Percentiles rank a stretch among this genome's conserved stretches.
phyloP scores from a whole-genome alignment of 2,329 filamentous ascomycete species.

The Aureobasidium lini region DNA sequence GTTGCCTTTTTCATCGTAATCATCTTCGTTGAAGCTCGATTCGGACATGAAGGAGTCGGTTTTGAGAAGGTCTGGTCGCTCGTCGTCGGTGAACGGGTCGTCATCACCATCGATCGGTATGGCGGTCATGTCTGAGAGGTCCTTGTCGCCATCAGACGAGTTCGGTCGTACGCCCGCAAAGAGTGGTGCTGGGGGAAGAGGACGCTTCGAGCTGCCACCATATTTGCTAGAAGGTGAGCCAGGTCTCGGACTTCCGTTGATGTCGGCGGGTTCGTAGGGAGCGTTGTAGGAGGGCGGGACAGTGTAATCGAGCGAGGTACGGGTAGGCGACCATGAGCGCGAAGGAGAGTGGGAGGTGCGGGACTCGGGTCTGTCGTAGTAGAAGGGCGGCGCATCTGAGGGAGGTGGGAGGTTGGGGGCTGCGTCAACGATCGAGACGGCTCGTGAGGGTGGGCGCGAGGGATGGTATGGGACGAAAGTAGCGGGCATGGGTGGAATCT shows the following conservation, averaged over 20 bases:
- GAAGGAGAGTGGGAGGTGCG: conserved; percentile 46
- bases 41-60: conserved; percentile 57
- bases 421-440: conserved; percentile 44
- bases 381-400: conserved; percentile 54
- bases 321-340: conserved; percentile 49
- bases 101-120: conserved; percentile 60
- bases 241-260: conserved; percentile 83
- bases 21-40: conserved; percentile 49
- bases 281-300: conserved; percentile 63
- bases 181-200: conserved; percentile 79
- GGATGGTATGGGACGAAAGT: conserved; percentile 29
- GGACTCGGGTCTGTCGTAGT: conserved; percentile 51
- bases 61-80: conserved; percentile 50
- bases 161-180: conserved; percentile 55
- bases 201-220: conserved; percentile 76
- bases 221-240: conserved; percentile 87
- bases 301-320: conserved; percentile 54
- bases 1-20: conserved; percentile 52
- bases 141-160: conserved; percentile 34
- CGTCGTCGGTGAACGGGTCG: conserved; percentile 63
- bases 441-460: conserved; percentile 39
- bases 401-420: conserved; percentile 48
- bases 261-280: conserved; percentile 75
- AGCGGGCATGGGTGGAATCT: conserved; percentile 14
- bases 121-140: conserved; percentile 54